Conservation (phyloP, 768 basidiomycete genomes). For the Boletus reticuloceps region DNA sequence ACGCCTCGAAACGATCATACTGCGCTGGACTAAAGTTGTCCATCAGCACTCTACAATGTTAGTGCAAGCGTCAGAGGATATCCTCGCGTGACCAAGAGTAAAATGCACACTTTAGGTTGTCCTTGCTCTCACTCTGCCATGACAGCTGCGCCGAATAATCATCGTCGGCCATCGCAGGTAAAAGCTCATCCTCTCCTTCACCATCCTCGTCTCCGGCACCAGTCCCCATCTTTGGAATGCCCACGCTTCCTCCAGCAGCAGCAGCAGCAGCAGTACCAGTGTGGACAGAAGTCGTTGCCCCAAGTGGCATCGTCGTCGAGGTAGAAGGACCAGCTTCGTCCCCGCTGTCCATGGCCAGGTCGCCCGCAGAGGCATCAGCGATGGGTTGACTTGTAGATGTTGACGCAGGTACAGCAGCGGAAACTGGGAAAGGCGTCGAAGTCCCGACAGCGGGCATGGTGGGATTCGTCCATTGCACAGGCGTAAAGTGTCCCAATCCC, state of each 20-base stretch:
- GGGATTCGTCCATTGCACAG: conserved; percentile 39
- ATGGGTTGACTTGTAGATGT: conserved; percentile 9
- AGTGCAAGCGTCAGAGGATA: not conserved
- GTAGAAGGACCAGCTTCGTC: conserved; percentile 22
- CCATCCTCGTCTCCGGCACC: conserved; percentile 45
- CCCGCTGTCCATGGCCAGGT: conserved; percentile 13
- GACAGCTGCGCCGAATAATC: conserved; percentile 82
- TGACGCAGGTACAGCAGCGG: not conserved
- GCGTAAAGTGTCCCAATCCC: conserved; percentile 27
- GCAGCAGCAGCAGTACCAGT: not conserved
- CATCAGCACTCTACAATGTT: conserved; percentile 69
- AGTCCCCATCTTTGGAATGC: conserved; percentile 11
- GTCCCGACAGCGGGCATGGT: conserved; percentile 7
- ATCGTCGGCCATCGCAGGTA: conserved; percentile 86
- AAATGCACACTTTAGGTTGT: conserved; percentile 69
- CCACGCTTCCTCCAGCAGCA: not conserved
- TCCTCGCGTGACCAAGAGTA: not conserved
- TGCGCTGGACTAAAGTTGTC: conserved; percentile 82
- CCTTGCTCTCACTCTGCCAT: conserved; percentile 86
- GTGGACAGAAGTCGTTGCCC: not conserved
- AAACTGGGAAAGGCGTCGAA: conserved; percentile 10
- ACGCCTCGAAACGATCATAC: conserved; percentile 88
- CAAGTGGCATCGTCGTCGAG: not conserved
- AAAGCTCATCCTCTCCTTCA: conserved; percentile 73
- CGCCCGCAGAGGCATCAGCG: not conserved